phyloP scores from a whole-genome alignment of 1,284 basidiomycete species.

The Phlebopus sp. region DNA sequence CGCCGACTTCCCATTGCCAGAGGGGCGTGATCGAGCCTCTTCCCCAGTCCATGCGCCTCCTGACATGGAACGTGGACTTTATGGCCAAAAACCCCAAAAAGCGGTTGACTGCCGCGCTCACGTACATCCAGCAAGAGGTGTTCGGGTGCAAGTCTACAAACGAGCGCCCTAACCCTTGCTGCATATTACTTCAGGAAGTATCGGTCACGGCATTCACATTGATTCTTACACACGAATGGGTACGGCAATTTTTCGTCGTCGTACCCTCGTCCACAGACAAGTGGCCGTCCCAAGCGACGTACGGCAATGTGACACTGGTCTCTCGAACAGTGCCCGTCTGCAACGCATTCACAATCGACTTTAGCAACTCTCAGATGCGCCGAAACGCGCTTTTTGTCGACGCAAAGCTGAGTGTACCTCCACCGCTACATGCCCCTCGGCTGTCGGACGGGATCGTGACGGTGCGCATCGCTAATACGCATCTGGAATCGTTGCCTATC shows the following conservation, averaged over 20 bases:
- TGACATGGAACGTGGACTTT: slow-evolving; percentile 71
- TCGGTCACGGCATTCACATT: slow-evolving; percentile 39
- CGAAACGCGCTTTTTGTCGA: slow-evolving; percentile 59
- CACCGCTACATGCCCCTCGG: slow-evolving; percentile 22
- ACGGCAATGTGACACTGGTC: slow-evolving; percentile 66
- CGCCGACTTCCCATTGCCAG: slow-evolving; percentile 34
- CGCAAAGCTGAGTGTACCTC: slow-evolving; percentile 43
- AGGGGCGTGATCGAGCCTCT: slow-evolving; percentile 33
- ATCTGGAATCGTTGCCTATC: slow-evolving; percentile 57
- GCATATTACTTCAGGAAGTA: slow-evolving; percentile 68
- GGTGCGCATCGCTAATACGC: slow-evolving; percentile 64
- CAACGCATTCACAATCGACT: slow-evolving; percentile 45
- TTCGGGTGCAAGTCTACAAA: slow-evolving; percentile 38
- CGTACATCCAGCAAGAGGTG: slow-evolving; percentile 50
- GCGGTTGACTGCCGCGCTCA: slow-evolving; percentile 48
- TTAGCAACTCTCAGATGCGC: slow-evolving; percentile 45
- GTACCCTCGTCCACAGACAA: slow-evolving; percentile 49
- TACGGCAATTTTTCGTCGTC: slow-evolving; percentile 55
- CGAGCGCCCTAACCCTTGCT: slow-evolving; percentile 51
- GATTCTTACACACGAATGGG: slow-evolving; percentile 56
- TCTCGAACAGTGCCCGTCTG: slow-evolving; percentile 51
- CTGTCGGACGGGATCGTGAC: slow-evolving; percentile 37
- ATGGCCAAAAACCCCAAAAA: slow-evolving; percentile 32
- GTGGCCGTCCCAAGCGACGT: slow-evolving; percentile 48
- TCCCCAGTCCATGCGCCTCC: slow-evolving; percentile 44